Evolutionary conservation across 306 rosid genomes (phyloP), one percentile per base, ranked within the genome.

Genomic region (Sicyos edulis): DNA sequence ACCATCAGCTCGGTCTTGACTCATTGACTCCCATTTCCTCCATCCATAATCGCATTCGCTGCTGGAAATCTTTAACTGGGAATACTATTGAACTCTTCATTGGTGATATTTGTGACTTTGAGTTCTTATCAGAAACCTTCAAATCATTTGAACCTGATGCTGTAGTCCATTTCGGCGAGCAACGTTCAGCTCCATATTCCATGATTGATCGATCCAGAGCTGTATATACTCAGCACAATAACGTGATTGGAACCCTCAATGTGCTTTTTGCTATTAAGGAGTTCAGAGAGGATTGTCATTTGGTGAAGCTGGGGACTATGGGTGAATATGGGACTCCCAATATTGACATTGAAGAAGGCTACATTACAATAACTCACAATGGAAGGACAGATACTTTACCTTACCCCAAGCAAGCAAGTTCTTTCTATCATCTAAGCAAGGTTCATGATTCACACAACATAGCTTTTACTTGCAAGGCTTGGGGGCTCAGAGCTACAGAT

Each of bases 401-500:
- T 45, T 93, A 86, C 80, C 98, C 97, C 14, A 93, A 93, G 82
- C 98, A 93, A 85, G 98, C 96, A 2, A 91, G 97, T 86, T 93
- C 98, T 7, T 93, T 90, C 83, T 93, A 93, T 79, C 98, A 93
- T 81, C 86, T 93, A 70, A 93, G 98, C 62, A 91, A 93, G 86
- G 97, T 93, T 56, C 98, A 93, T 58, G 97, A 93, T 82, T 93
- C 98, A 34, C 83, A 93, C 76, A 93, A 93, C 65, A 93, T 93
- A 75, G 96, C 98, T 70, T 93, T 93, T 80, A 90, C 98, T 85
- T 93, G 98, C 91, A 90, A 93, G 82, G 98, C 97, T 80, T 93
- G 97, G 98, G 98, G 96, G 42, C 84, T 93, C 76, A 86, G 97
- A 78, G 98, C 98, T 29, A 93, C 97, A 32, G 97, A 92, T 78